Evolutionary conservation across 306 rosid genomes (phyloP), one percentile per base, ranked within the genome.

Genomic region (Pyrus communis): DNA sequence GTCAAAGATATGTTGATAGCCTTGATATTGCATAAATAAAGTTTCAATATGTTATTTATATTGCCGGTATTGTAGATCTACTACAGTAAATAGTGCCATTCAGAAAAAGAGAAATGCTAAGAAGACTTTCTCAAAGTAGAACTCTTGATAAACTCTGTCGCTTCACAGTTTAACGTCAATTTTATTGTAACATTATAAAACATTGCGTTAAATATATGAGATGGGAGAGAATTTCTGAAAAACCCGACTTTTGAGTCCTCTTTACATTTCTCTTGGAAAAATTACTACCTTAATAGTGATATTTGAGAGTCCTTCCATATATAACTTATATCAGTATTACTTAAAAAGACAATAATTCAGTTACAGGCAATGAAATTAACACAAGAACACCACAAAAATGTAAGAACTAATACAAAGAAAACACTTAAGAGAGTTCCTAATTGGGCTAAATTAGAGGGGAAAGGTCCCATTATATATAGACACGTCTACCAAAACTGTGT

Each of bases 401-500:
- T 35, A 3, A 49, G 15, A 63, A 51, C 61, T 55, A 54, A n/a
- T 42, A 31, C 4, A 8, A 35, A 40, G 69, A 28, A 38, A 31
- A 64, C 25, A 40, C 61, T 73, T 68, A 5, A 49, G 8, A 49
- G 55, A 49, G 21, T 49, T 49, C 19, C 55, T 49, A 49, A 49
- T 49, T 49, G 55, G 55, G 5, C 5, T 31, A 33, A 55, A 70
- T 75, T 54, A 23, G 45, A 51, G 15, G 62, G 66, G 71, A 0
- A 13, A 67, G 45, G 9, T 22, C 82, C 59, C 64, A 19, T 69
- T 0, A 15, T 49, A 15, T 49, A 15, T 15, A 1, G 55, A 67
- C 63, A 81, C 81, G 74, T 69, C 38, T 77, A 38, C 74, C 35
- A 73, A 82, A 60, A 30, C 70, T 67, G 59, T 62, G 22, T 55